A percentile compares a stretch with the other conserved stretches of the same genome.
Evolutionary conservation across 2,329 filamentous ascomycete genomes (phyloP).

Genomic region (Colletotrichum lentis): DNA sequence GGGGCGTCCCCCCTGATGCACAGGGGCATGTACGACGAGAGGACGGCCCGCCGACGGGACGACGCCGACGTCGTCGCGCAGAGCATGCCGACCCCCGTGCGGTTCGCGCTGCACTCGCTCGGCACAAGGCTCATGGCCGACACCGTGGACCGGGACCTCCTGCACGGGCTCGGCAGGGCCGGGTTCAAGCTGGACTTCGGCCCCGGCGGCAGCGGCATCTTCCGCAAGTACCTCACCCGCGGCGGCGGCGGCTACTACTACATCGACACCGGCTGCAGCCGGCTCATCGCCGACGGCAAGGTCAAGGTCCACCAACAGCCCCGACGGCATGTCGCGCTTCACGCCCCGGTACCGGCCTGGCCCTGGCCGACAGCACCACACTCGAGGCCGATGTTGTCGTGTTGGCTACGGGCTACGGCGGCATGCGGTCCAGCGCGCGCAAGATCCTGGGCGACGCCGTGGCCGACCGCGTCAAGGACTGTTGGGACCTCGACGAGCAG

Average conservation of each 20-base stretch:
- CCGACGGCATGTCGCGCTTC: slow-evolving; percentile 60
- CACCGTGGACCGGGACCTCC: slow-evolving; percentile 49
- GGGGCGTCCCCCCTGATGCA: slow-evolving; percentile 62
- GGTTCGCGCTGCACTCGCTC: slow-evolving; percentile 59
- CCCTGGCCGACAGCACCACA: slow-evolving; percentile 62
- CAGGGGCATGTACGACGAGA: slow-evolving; percentile 62
- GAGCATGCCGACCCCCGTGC: slow-evolving; percentile 64
- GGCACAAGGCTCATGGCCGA: slow-evolving; percentile 56
- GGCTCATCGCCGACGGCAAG: slow-evolving; percentile 69
- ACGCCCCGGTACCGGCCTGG: slow-evolving; percentile 54
- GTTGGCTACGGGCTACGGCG: slow-evolving; percentile 71
- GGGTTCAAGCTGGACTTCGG: slow-evolving; percentile 70
- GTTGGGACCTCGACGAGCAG: slow-evolving; percentile 69
- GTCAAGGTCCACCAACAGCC: slow-evolving; percentile 69
- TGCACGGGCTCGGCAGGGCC: slow-evolving; percentile 58
- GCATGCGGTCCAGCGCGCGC: slow-evolving; percentile 71
- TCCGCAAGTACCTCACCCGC: slow-evolving; percentile 70
- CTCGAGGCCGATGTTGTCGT: slow-evolving; percentile 70
- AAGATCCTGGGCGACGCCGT: slow-evolving; percentile 69
- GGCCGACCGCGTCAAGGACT: slow-evolving; percentile 64
- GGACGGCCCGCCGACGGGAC: slow-evolving; percentile 64
- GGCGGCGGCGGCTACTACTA: slow-evolving; percentile 78
- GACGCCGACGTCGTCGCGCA: slow-evolving; percentile 71
- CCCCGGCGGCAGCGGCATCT: slow-evolving; percentile 63
- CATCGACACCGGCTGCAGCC: slow-evolving; percentile 71